Conservation (phyloP, 495 filamentous ascomycete species). For the Cryomyces antarcticus region DNA sequence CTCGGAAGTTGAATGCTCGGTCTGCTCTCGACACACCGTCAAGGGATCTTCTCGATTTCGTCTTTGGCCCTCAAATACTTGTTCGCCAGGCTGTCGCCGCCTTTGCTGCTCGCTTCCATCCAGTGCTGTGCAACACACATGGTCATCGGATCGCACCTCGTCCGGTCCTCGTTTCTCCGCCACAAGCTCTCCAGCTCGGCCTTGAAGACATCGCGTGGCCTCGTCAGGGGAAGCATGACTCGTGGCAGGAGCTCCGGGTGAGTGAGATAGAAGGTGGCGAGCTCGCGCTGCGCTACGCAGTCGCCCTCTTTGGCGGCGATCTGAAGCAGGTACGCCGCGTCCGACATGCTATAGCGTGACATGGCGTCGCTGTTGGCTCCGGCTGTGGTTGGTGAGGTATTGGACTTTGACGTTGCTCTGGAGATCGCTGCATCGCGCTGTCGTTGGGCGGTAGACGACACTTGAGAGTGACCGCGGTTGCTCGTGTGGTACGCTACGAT, state of each 20-base stretch:
- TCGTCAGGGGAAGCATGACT: conserved; percentile 64
- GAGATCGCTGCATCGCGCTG: background rate
- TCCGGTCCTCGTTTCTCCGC: conserved; percentile 26
- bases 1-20: too few species aligned
- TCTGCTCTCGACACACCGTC: background rate
- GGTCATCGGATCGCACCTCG: conserved; percentile 61
- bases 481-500: conserved; percentile 38
- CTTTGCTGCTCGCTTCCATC: conserved; percentile 82
- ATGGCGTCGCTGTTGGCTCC: conserved; percentile 14
- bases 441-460: background rate
- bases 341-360: conserved; percentile 45
- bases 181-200: conserved; percentile 64
- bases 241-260: conserved; percentile 76
- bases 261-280: conserved; percentile 85
- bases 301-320: conserved; percentile 90
- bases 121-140: conserved; percentile 96
- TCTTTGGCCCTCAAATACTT: conserved; percentile 63
- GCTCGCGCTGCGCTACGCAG: conserved; percentile 78
- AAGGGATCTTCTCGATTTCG: conserved; percentile 30
- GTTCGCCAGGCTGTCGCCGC: conserved; percentile 72
- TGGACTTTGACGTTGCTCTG: background rate
- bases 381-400: background rate
- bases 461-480: conserved; percentile 20
- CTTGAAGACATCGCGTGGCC: conserved; percentile 80
- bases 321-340: conserved; percentile 81